Evolutionary conservation across 495 filamentous ascomycete species (phyloP), one percentile per base, ranked within the genome.

Genomic region (Penicillium ucsense): DNA sequence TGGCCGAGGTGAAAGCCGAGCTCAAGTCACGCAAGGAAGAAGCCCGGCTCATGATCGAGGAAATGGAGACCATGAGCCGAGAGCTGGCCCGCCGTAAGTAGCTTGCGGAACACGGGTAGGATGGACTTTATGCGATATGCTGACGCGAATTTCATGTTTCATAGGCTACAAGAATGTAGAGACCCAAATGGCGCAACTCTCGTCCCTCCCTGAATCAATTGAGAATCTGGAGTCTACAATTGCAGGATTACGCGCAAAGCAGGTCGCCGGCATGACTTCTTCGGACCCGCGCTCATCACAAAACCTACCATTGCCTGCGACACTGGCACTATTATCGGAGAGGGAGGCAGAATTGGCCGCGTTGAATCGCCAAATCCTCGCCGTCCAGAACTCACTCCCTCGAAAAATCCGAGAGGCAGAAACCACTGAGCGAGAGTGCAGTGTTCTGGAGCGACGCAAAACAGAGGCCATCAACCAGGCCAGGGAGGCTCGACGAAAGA

Each of bases 21-120:
- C 74, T 96, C 0, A 85, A 89, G 56, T 72, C 76, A 32, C 79
- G 83, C 50, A 98, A 98, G 66, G 73, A 76, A 29, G 84, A 91
- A 38, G 88, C 94, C 2, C 76, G 79, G n/a, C 68, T 71, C 28
- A 77, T 90, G 71, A 76, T 94, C 6, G 60, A 69, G 31, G 80
- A 82, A 48, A 75, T 97, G 54, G 90, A 94, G 52, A 65, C 63
- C 44, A 76, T 78, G 35, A 83, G 83, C 0, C 70, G 76, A 41
- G 76, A 83, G 35, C 61, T 96, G 35, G 70, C 72, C 31, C 57
- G 42, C 45, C 63, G 71, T 73, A 36, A 62, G 66, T 67, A 20
- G 20, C 20, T 20, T 20, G 20, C 20, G 1, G 20, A 20, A 20
- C 20, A 20, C 20, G 20, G 20, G 20, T 20, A 20, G 20, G 20